These are phyloP conservation scores for Melaleuca quinquenervia DNA, from an alignment of 345 rosid genomes.

Conservation along the genomic window DNA sequence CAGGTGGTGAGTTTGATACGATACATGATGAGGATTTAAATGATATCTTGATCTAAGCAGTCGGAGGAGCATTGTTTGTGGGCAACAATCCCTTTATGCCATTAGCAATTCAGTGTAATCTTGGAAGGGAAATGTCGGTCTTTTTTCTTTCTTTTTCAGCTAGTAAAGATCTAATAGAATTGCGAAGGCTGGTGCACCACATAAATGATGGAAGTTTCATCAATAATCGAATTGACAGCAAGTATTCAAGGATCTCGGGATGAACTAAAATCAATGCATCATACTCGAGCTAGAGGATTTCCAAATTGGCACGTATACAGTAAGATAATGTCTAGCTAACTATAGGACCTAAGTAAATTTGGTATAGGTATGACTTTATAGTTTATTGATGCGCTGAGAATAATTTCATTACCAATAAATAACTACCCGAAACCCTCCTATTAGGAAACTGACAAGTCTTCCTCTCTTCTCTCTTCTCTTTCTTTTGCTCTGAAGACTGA, in stretches of 20 bases:
- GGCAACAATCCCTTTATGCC: neutral
- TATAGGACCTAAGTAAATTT: too few species aligned
- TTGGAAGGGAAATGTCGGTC: neutral
- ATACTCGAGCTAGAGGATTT: neutral
- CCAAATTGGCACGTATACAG: neutral
- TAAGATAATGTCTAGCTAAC: neutral
- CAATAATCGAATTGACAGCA: neutral
- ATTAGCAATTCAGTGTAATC: neutral
- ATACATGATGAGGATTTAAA: neutral
- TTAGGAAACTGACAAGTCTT: neutral
- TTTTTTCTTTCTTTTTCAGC: neutral
- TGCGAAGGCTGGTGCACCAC: neutral
- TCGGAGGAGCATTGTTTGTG: accelerated
- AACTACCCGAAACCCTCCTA: neutral
- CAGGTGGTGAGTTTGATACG: neutral
- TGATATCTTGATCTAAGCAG: neutral
- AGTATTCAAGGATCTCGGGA: neutral
- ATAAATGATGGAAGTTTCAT: neutral
- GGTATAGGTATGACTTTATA: too few species aligned
- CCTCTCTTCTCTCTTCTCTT: neutral
- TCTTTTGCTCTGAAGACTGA: neutral
- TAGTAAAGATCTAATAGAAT: too few species aligned
- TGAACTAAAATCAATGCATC: neutral
- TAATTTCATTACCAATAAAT: neutral
- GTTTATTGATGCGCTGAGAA: neutral